These are phyloP conservation scores for Candida andamanensis DNA, from an alignment of 805 yeast species.

Conservation along the genomic window DNA sequence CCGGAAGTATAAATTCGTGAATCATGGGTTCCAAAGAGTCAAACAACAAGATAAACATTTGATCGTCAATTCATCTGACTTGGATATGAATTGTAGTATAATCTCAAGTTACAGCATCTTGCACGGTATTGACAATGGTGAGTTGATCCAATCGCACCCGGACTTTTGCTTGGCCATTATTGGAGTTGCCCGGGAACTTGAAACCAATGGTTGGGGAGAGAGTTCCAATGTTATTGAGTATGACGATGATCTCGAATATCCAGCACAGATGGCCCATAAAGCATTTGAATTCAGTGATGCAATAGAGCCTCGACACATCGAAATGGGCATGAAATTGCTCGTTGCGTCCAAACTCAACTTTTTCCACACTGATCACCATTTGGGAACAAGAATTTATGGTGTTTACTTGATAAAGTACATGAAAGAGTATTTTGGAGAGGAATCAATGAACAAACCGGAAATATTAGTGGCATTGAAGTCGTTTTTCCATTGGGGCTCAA, in stretches of 20 bases:
- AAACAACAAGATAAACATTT: conserved; percentile 47
- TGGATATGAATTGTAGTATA: conserved; percentile 29
- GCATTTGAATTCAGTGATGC: conserved; percentile 29
- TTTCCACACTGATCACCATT: conserved; percentile 52
- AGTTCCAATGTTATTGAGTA: conserved; percentile 36
- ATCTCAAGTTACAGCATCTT: conserved; percentile 43
- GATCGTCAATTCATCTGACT: conserved; percentile 30
- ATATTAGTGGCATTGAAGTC: conserved; percentile 46
- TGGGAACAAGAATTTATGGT: conserved; percentile 47
- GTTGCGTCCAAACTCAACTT: conserved; percentile 47
- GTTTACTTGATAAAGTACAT: conserved; percentile 35
- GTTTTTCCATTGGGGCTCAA: conserved; percentile 53
- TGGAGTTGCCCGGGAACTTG: conserved; percentile 47
- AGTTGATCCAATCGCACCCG: conserved; percentile 27
- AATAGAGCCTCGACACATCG: conserved; percentile 31
- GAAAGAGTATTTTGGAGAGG: conserved; percentile 34
- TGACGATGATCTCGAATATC: conserved; percentile 27
- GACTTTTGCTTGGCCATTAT: conserved; percentile 44
- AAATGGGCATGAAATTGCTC: conserved; percentile 38
- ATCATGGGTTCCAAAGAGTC: conserved; percentile 44
- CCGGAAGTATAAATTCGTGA: conserved; percentile 43
- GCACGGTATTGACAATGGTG: conserved; percentile 29
- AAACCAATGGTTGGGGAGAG: conserved; percentile 45
- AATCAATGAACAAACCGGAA: conserved; percentile 33
- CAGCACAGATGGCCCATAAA: conserved; percentile 19